Evolutionary conservation across 345 rosid species (phyloP).

Genomic region (Theobroma cacao): DNA sequence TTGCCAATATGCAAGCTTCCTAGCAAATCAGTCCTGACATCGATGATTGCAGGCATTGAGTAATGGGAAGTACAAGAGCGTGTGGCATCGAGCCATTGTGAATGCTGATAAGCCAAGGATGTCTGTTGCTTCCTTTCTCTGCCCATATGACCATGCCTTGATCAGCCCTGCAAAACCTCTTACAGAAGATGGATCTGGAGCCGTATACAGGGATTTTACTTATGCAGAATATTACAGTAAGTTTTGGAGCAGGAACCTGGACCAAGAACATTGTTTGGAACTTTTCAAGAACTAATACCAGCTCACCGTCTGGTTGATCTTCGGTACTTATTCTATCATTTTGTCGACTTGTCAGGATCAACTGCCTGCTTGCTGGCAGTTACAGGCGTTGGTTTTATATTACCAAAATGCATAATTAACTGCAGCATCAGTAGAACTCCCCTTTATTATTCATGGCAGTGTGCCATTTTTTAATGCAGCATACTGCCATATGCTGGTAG

Average conservation of each 20-base stretch:
- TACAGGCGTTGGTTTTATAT: background rate
- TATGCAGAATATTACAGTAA: slow-evolving; percentile 79
- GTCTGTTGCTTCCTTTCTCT: slow-evolving; percentile 77
- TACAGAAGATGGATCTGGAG: slow-evolving; percentile 35
- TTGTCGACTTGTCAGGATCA: background rate
- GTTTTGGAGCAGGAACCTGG: slow-evolving; percentile 90
- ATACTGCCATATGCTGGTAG: background rate
- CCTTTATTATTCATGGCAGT: background rate
- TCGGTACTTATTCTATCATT: background rate
- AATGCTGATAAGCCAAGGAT: slow-evolving; percentile 59
- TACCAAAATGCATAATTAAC: background rate
- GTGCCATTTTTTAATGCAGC: background rate
- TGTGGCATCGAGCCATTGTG: slow-evolving; percentile 82
- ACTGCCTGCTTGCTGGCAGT: background rate
- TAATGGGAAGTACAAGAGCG: slow-evolving; percentile 82
- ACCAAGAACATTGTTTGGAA: slow-evolving; percentile 79
- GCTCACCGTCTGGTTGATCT: background rate
- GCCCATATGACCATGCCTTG: slow-evolving; percentile 61
- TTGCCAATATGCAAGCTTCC: background rate
- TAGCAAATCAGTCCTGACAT: background rate
- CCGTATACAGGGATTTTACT: slow-evolving; percentile 70
- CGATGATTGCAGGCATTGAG: slow-evolving; percentile 59
- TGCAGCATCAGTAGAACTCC: background rate
- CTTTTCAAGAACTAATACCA: slow-evolving; percentile 46
- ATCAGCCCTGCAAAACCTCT: slow-evolving; percentile 59